A percentile compares a stretch with the other conserved stretches of the same genome.
Evolutionary conservation across 192 early-diverging fungal species (phyloP).

Genomic region (Phlyctochytrium planicorne): DNA sequence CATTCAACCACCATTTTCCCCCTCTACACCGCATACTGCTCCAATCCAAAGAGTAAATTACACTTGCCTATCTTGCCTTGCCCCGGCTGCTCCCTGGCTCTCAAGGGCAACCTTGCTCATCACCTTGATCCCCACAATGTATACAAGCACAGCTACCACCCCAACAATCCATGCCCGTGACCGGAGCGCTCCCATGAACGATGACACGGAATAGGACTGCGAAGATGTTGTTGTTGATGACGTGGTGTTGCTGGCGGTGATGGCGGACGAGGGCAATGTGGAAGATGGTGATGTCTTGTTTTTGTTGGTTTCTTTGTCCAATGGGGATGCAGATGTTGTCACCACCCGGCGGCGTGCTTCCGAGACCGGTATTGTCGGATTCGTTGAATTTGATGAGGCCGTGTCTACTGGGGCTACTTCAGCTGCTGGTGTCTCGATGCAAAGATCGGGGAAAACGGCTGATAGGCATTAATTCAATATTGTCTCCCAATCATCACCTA

Average conservation of each 20-base stretch:
- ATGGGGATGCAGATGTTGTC: too few species aligned
- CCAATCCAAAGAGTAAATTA: too few species aligned
- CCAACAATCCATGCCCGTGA: conserved; percentile 36
- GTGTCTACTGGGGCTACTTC: conserved; percentile 34
- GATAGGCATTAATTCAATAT: not conserved
- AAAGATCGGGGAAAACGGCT: conserved; percentile 86
- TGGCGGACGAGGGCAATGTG: too few species aligned
- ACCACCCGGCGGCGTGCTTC: too few species aligned
- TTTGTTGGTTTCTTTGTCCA: too few species aligned
- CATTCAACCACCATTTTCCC: too few species aligned
- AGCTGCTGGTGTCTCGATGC: conserved; percentile 52
- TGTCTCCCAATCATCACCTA: not conserved
- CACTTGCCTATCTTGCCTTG: too few species aligned
- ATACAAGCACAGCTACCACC: conserved; percentile 33
- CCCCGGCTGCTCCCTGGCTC: too few species aligned
- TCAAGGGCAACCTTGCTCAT: conserved; percentile 23
- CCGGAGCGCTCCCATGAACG: not conserved
- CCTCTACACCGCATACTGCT: too few species aligned
- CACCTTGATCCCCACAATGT: conserved; percentile 46
- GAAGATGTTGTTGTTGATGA: not conserved
- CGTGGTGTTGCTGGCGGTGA: too few species aligned
- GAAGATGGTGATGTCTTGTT: too few species aligned
- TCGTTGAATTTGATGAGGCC: not conserved
- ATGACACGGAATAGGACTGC: not conserved
- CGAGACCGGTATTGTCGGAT: too few species aligned